These are phyloP conservation scores for Blastobotrys illinoisensis DNA, from an alignment of 1,139 yeast genomes.

Conservation along the genomic window DNA sequence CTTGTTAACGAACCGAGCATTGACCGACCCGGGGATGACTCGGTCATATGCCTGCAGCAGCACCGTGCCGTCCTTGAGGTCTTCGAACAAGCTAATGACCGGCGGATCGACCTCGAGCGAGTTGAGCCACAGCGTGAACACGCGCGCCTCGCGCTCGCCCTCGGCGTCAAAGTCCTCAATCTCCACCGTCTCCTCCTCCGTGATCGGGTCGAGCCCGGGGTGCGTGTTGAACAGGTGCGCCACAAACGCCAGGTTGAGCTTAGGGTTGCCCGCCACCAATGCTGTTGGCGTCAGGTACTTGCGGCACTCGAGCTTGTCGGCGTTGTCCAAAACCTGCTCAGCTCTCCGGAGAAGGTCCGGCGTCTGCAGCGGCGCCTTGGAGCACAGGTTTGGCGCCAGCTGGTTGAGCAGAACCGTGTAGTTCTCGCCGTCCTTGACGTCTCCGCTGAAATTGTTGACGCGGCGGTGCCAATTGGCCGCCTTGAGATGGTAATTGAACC, in stretches of 20 bases:
- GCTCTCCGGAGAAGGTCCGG: conserved; percentile 72
- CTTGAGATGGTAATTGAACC: conserved; percentile 95
- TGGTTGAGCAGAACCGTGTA: conserved; percentile 86
- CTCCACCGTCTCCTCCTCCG: conserved; percentile 84
- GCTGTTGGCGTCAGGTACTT: conserved; percentile 92
- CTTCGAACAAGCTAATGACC: conserved; percentile 86
- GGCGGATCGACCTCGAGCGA: conserved; percentile 95
- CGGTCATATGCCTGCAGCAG: conserved; percentile 91
- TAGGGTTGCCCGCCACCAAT: conserved; percentile 92
- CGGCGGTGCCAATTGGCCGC: conserved; percentile 90
- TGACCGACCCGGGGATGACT: conserved; percentile 89
- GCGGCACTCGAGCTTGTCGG: conserved; percentile 88
- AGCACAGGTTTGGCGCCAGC: conserved; percentile 78
- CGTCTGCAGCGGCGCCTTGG: conserved; percentile 73
- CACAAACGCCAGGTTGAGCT: conserved; percentile 91
- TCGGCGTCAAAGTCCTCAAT: conserved; percentile 92
- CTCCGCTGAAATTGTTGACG: conserved; percentile 79
- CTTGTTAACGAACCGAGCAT: conserved; percentile 75
- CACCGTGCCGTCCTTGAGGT: conserved; percentile 86
- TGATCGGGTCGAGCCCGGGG: conserved; percentile 95
- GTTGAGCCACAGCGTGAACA: conserved; percentile 94
- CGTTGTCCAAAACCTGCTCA: conserved; percentile 75
- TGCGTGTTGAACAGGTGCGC: conserved; percentile 94
- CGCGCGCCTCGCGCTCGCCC: conserved; percentile 99
- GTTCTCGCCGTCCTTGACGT: conserved; percentile 91